These are phyloP conservation scores for Lactarius deliciosus DNA, from an alignment of 768 basidiomycete genomes.

Conservation along the genomic window DNA sequence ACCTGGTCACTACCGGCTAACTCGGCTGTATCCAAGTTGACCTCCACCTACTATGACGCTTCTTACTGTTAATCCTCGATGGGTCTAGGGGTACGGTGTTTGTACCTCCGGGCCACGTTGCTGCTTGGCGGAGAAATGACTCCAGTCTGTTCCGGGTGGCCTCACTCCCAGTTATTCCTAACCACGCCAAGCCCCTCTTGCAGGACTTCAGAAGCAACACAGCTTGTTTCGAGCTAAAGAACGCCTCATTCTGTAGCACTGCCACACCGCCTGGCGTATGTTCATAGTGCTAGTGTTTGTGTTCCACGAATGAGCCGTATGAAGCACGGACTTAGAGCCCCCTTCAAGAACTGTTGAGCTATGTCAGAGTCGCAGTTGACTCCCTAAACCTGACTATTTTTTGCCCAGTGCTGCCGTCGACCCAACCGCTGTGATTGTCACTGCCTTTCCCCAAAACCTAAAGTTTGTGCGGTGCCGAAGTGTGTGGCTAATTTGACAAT, in stretches of 20 bases:
- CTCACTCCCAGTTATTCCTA: neutral
- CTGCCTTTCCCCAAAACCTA: neutral
- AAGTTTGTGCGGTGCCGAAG: neutral
- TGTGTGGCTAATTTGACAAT: neutral
- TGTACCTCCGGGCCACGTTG: neutral
- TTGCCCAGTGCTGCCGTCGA: neutral
- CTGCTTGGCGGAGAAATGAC: neutral
- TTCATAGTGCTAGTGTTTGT: neutral
- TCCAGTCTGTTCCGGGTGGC: neutral
- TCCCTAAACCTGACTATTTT: neutral
- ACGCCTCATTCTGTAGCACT: neutral
- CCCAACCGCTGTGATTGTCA: neutral
- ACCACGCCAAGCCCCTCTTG: neutral
- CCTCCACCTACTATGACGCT: neutral
- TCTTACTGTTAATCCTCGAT: neutral
- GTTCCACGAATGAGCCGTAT: neutral
- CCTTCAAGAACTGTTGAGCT: neutral
- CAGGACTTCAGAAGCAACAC: neutral
- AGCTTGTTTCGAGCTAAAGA: neutral
- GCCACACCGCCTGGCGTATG: neutral
- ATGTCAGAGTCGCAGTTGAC: neutral
- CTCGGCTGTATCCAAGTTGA: neutral
- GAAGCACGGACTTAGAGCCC: neutral
- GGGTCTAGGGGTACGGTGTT: neutral
- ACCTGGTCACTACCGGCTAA: neutral